phyloP scores from a whole-genome alignment of 2,329 filamentous ascomycete species.

The Colletotrichum cuscutae region DNA sequence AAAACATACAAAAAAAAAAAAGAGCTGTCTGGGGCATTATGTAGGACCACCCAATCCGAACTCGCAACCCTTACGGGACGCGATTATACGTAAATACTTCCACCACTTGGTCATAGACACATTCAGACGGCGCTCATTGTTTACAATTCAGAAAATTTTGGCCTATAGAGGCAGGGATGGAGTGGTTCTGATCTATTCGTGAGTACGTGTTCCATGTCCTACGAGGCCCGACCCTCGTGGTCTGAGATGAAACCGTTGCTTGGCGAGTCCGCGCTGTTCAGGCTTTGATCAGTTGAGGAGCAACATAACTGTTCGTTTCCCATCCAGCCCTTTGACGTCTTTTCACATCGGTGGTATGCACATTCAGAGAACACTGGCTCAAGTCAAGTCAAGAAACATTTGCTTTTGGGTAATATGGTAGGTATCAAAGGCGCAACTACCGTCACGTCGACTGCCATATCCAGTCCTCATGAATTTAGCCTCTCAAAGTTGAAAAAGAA shows the following conservation, averaged over 20 bases:
- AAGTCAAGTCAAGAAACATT: conserved; percentile 1
- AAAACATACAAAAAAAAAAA: not conserved
- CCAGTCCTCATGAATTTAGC: conserved; percentile 9
- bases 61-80: not conserved
- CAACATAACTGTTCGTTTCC: rapidly evolving
- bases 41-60: not conserved
- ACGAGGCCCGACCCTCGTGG: too few relatives aligned
- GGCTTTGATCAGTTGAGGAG: too few relatives aligned
- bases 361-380: not conserved
- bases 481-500: not conserved
- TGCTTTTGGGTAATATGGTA: conserved; percentile 29
- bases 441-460: conserved; percentile 24
- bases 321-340: not conserved
- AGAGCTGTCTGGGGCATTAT: not conserved
- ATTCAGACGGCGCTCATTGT: not conserved
- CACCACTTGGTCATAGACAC: not conserved
- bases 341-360: not conserved
- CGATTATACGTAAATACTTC: not conserved
- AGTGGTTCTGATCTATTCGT: too few relatives aligned
- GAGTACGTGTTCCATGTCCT: not conserved
- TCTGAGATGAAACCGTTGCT: too few relatives aligned
- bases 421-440: conserved; percentile 24
- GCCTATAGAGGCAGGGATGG: not conserved
- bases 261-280: too few relatives aligned
- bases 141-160: too few relatives aligned